phyloP scores from a whole-genome alignment of 2,329 filamentous ascomycete species.

The Phoma sp. region DNA sequence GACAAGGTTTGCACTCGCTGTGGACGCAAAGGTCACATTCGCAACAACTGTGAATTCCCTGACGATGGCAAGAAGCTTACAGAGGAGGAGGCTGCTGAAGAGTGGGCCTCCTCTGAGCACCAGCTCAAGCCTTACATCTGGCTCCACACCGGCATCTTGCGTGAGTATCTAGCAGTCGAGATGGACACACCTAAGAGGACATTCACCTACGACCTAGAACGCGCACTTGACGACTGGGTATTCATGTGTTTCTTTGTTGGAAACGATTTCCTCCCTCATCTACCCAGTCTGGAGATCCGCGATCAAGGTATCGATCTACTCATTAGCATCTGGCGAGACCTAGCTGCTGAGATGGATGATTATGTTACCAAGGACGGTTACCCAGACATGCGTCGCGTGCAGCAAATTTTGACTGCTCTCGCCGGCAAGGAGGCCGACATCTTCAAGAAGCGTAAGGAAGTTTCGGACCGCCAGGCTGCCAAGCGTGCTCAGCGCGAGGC shows the following conservation, averaged over 20 bases:
- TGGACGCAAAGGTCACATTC: conserved; percentile 90
- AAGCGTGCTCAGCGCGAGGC: conserved; percentile 64
- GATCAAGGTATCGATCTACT: conserved; percentile 97
- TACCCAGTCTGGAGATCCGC: conserved; percentile 95
- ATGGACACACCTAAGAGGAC: conserved; percentile 81
- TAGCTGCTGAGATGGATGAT: conserved; percentile 87
- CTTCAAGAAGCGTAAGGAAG: conserved; percentile 85
- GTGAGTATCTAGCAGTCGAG: conserved; percentile 92
- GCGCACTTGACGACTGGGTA: conserved; percentile 96
- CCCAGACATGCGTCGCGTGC: conserved; percentile 84
- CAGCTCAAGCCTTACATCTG: conserved; percentile 94
- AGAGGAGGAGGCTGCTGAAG: conserved; percentile 74
- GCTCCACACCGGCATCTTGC: conserved; percentile 89
- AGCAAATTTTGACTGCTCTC: conserved; percentile 84
- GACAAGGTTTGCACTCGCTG: conserved; percentile 86
- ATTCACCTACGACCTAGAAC: conserved; percentile 91
- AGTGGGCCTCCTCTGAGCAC: conserved; percentile 38
- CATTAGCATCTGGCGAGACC: conserved; percentile 96
- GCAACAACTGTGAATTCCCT: conserved; percentile 71
- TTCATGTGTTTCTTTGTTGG: conserved; percentile 99
- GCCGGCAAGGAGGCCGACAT: conserved; percentile 94
- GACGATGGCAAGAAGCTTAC: conserved; percentile 69
- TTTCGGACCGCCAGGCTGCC: conserved; percentile 82
- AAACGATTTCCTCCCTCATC: conserved; percentile 96
- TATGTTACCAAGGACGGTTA: conserved; percentile 96